These are phyloP conservation scores for Didymella pinodella DNA, from an alignment of 2,329 filamentous ascomycete species.

Conservation along the genomic window DNA sequence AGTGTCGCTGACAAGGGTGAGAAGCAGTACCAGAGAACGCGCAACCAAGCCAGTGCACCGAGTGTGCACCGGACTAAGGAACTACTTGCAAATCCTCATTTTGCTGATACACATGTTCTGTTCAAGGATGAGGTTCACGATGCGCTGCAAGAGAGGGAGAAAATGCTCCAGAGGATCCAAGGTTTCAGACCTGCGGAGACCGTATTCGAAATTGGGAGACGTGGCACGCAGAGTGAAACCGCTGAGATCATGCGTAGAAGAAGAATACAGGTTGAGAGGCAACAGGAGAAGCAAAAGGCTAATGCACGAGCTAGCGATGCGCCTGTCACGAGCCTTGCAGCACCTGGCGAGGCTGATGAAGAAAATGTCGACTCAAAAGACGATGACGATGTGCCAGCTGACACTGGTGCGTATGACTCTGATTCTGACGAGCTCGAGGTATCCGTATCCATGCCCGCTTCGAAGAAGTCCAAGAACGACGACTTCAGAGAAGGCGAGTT, in stretches of 20 bases:
- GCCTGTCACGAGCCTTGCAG: slow-evolving; percentile 11
- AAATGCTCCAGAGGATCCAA: slow-evolving; percentile 88
- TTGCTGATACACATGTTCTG: slow-evolving; percentile 78
- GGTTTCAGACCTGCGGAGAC: slow-evolving; percentile 91
- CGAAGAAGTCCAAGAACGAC: slow-evolving; percentile 41
- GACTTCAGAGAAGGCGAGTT: slow-evolving; percentile 85
- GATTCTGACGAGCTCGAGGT: slow-evolving; percentile 64
- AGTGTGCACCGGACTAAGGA: slow-evolving; percentile 89
- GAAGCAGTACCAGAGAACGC: slow-evolving; percentile 87
- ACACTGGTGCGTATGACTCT: slow-evolving; percentile 50
- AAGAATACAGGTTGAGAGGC: slow-evolving; percentile 72
- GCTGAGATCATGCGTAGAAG: slow-evolving; percentile 79
- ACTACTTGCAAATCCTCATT: slow-evolving; percentile 72
- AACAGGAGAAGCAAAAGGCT: slow-evolving; percentile 52
- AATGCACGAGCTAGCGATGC: slow-evolving; percentile 46
- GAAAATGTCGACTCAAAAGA: slow-evolving; percentile 44
- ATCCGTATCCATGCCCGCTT: slow-evolving; percentile 54
- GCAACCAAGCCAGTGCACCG: slow-evolving; percentile 87
- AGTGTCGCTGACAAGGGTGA: slow-evolving; percentile 86
- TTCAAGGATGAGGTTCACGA: slow-evolving; percentile 71
- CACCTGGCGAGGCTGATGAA: slow-evolving; percentile 24
- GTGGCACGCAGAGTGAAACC: slow-evolving; percentile 68
- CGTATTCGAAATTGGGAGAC: slow-evolving; percentile 90
- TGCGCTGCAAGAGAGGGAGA: slow-evolving; percentile 72
- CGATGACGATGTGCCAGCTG: slow-evolving; percentile 46